phyloP scores from a whole-genome alignment of 495 filamentous ascomycete genomes.

The Aspergillus haitiensis region DNA sequence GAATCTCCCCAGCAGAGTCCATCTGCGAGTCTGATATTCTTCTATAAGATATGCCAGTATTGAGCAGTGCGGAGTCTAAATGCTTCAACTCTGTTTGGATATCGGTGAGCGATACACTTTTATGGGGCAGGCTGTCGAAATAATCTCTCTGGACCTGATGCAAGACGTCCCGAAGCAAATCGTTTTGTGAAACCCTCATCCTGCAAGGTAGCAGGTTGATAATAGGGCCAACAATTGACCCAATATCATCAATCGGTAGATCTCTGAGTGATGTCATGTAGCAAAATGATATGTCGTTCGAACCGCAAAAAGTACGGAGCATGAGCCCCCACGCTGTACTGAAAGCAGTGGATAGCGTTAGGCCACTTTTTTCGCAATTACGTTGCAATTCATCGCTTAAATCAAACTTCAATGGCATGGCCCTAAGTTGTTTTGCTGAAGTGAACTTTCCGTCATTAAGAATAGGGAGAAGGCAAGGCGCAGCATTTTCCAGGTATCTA shows the following conservation, averaged over 20 bases:
- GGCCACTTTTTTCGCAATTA: conserved; percentile 45
- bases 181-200: conserved; percentile 2
- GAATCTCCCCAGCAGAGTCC: background rate
- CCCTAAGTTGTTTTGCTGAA: conserved; percentile 30
- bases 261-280: conserved; percentile 56
- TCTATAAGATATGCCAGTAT: conserved; percentile 47
- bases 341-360: conserved; percentile 53
- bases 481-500: conserved; percentile 45
- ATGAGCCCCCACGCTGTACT: conserved; percentile 56
- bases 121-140: conserved; percentile 47
- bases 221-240: conserved; percentile 52
- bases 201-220: conserved; percentile 55
- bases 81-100: conserved; percentile 49
- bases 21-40: background rate
- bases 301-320: conserved; percentile 49
- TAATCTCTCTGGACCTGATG: conserved; percentile 51
- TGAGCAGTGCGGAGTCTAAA: conserved; percentile 30
- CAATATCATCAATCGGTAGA: conserved; percentile 42
- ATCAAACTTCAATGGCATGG: conserved; percentile 37
- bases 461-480: conserved; percentile 55
- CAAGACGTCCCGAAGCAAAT: conserved; percentile 28
- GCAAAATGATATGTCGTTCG: conserved; percentile 54
- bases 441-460: conserved; percentile 35
- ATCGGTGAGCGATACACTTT: conserved; percentile 53
- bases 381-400: conserved; percentile 34